Conservation (phyloP, 495 filamentous ascomycete species). For the Daldinia childiae region DNA sequence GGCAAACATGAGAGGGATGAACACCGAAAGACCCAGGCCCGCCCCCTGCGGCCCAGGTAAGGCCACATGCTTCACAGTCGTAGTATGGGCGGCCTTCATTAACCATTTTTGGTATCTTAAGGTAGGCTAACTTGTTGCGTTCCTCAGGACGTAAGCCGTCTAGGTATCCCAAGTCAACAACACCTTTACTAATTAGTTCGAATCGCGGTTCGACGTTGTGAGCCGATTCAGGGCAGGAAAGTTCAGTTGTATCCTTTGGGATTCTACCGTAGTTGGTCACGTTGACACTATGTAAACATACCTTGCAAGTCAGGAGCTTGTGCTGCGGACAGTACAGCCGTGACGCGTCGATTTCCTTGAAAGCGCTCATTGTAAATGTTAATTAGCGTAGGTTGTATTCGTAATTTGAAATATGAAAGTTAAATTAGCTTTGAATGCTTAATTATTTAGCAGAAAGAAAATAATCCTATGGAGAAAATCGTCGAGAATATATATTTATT, state of each 20-base stretch:
- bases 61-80: slow-evolving; percentile 5
- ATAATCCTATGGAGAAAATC: no score
- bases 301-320: slow-evolving; percentile 7
- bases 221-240: slow-evolving; percentile 3
- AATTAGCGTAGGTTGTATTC: no score
- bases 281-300: slow-evolving; percentile 30
- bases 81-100: background rate
- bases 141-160: slow-evolving; percentile 12
- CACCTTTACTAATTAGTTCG: no score
- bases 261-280: background rate
- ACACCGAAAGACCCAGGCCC: background rate
- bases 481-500: no score
- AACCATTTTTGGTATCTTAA: no score
- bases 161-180: slow-evolving; percentile 15
- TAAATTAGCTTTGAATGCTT: no score
- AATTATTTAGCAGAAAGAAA: no score
- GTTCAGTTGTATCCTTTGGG: background rate
- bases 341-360: background rate
- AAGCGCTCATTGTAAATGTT: background rate
- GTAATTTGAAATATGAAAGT: no score
- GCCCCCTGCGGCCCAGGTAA: background rate
- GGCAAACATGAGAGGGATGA: slow-evolving; percentile 25
- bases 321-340: slow-evolving; percentile 7
- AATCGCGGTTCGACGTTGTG: slow-evolving; percentile 15
- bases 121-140: no score